Percentiles rank a stretch among this genome's conserved stretches.
Evolutionary conservation across 345 rosid species (phyloP).

Genomic region (Brassica incana): DNA sequence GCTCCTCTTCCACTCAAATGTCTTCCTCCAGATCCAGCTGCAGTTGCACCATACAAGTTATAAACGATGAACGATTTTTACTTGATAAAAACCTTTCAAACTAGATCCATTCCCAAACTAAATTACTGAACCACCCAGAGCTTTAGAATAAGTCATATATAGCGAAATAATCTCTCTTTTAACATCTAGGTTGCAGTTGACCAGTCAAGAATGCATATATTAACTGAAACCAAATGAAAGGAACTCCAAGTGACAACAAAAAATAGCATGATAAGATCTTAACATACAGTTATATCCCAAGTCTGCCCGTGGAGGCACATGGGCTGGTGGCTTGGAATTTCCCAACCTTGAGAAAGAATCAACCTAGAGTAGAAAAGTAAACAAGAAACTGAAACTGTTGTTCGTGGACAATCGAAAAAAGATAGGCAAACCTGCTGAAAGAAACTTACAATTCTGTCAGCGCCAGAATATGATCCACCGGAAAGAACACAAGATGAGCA

Average conservation of each 20-base stretch:
- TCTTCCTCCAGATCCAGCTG: conserved; percentile 65
- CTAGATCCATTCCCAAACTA: background rate
- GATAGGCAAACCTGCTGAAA: background rate
- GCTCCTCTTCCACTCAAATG: conserved; percentile 75
- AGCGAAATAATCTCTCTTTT: background rate
- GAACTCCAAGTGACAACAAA: background rate
- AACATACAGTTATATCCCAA: conserved; percentile 63
- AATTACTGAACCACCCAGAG: background rate
- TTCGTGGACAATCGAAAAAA: background rate
- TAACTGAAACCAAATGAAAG: background rate
- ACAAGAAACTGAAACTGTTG: background rate
- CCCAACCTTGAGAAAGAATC: conserved; percentile 61
- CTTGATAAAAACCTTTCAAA: background rate
- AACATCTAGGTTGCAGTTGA: background rate
- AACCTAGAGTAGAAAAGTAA: conserved; percentile 43
- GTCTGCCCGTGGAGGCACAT: conserved; percentile 64
- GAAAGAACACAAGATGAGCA: conserved; percentile 62
- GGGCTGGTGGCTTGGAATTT: conserved; percentile 53
- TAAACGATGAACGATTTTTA: background rate
- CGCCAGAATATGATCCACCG: conserved; percentile 65
- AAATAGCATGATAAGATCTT: conserved; percentile 1
- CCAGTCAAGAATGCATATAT: background rate
- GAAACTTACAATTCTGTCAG: conserved; percentile 59
- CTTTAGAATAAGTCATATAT: background rate
- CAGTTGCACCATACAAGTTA: background rate